Base-by-base conservation (phyloP, 306 rosid genomes). In the Gastrolobium bilobum region DNA sequence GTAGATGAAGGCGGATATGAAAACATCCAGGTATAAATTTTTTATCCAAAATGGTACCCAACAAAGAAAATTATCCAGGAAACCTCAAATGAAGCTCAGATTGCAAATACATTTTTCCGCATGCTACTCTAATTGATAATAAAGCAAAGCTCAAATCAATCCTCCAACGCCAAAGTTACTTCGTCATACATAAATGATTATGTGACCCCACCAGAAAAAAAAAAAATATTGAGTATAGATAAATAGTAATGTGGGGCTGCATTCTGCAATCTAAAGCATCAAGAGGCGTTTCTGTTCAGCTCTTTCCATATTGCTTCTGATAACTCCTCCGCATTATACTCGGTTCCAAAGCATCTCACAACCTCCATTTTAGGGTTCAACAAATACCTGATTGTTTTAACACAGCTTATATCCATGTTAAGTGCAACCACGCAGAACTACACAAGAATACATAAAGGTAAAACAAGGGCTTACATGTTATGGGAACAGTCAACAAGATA, bases 401-500 rank as follows among this genome's bases (percentile, higher is more conserved):
- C 46, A 73, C 2, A 57, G 35, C 31, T 68, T 80, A 54, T 50
- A 63, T 26, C 53, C 80, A 68, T 39, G 65, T 82, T 29, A 56
- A 71, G 64, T 63, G 84, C 58, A 73, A 67, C 10, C 76, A 48
- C 8, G 13, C 26, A 64, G 56, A 71, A 39, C 26, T 8, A 29
- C 8, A 14, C 30, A 73, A 65, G 35, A 26, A 38, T 11, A 35
- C 8, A 34, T 8, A 74, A 82, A 39, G 63, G 35, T 30, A 64
- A 68, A 75, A 20, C 42, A 60, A 30, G 58, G 33, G 61, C 94
- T 84, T 91, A 94, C 98, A 92, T 89, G 87, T 74, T 89, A 77
- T 94, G 98, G 48, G 97, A 90, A 83, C 89, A 83, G 63, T 94
- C 98, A 44, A 92, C 90, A 61, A 94, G 98, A 86, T 94, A 94